Evolutionary conservation across 1,284 basidiomycete species (phyloP).

Genomic region (Pseudomicrostroma phylloplanum): DNA sequence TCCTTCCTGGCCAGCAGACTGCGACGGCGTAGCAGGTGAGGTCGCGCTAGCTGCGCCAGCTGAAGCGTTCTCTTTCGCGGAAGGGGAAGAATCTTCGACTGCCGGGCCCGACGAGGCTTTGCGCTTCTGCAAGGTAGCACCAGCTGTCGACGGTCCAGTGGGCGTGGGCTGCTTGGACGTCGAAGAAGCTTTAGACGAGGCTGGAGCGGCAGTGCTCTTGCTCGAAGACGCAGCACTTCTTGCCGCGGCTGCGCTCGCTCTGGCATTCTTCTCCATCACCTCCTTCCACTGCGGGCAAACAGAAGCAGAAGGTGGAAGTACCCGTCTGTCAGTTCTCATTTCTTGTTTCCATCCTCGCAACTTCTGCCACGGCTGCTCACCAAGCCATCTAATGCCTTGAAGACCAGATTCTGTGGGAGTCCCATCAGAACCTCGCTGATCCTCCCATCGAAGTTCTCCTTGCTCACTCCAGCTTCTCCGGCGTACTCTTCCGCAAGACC

Average conservation of each 20-base stretch:
- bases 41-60: too few relatives aligned
- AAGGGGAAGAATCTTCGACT: too few relatives aligned
- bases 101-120: too few relatives aligned
- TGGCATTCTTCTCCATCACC: slow-evolving; percentile 8
- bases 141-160: too few relatives aligned
- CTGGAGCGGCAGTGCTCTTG: too few relatives aligned
- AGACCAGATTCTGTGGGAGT: slow-evolving; percentile 9
- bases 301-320: not conserved
- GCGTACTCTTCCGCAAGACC: slow-evolving; percentile 24
- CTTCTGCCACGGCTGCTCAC: slow-evolving; percentile 5
- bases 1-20: too few relatives aligned
- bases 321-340: not conserved
- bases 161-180: too few relatives aligned
- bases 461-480: not conserved
- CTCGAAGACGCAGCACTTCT: too few relatives aligned
- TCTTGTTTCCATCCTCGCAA: not conserved
- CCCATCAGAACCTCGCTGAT: slow-evolving; percentile 11
- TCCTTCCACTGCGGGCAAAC: slow-evolving; percentile 2
- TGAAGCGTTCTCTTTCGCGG: too few relatives aligned
- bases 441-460: not conserved
- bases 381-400: slow-evolving; percentile 11
- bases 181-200: too few relatives aligned
- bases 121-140: too few relatives aligned
- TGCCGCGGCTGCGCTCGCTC: not conserved
- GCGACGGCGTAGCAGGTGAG: too few relatives aligned